Evolutionary conservation across 768 basidiomycete species (phyloP).

Genomic region (Leucocoprinus birnbaumii): DNA sequence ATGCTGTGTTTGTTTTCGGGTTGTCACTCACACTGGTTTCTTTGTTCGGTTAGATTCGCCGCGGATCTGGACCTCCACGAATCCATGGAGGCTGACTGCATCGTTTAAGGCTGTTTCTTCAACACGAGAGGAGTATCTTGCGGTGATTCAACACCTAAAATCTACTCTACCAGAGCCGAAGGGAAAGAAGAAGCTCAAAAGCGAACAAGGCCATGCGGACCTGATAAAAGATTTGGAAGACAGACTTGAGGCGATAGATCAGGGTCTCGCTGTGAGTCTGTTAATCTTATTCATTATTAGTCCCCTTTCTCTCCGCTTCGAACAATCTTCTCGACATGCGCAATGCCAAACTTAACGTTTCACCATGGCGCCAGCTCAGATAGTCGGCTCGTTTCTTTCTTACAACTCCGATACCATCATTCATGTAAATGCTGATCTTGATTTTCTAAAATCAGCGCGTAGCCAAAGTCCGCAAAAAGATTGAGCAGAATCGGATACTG

Average conservation of each 20-base stretch:
- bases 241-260: constrained; percentile 63
- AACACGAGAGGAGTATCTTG: constrained; percentile 71
- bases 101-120: constrained; percentile 72
- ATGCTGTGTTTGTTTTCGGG: constrained; percentile 20
- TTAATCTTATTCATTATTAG: constrained; percentile 14
- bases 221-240: constrained; percentile 62
- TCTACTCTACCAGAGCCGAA: constrained; percentile 39
- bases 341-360: no score
- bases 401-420: no score
- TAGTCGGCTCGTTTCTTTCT: no score
- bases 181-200: constrained; percentile 49
- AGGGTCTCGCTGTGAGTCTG: constrained; percentile 66
- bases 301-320: constrained; percentile 7
- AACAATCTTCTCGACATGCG: no score
- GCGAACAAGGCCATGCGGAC: constrained; percentile 57
- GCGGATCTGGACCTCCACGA: constrained; percentile 78
- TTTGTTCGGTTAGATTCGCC: constrained; percentile 65
- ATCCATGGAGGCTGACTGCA: constrained; percentile 87
- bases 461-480: constrained; percentile 63
- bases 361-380: no score
- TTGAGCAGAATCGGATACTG: constrained; percentile 62
- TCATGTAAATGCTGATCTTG: background rate
- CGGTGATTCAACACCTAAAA: constrained; percentile 60
- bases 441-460: constrained; percentile 49
- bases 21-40: constrained; percentile 19